phyloP scores from a whole-genome alignment of 305 asterid genomes.

The Fraxinus nigra region DNA sequence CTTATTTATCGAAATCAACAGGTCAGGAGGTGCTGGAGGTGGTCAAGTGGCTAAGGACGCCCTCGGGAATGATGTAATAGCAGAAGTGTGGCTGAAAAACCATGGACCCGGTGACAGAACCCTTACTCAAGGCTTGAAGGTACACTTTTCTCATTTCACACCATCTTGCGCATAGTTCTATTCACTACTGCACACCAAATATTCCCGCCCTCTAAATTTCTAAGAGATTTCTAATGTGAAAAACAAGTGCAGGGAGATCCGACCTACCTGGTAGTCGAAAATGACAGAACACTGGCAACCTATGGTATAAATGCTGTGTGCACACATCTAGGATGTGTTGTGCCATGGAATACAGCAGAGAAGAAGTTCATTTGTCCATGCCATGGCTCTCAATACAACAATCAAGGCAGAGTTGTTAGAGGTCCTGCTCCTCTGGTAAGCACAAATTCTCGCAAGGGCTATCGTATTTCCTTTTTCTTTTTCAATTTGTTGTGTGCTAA shows the following conservation, averaged over 20 bases:
- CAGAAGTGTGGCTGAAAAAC: conserved; percentile 50
- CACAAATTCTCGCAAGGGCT: not conserved
- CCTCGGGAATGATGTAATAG: conserved; percentile 74
- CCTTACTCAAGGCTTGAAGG: conserved; percentile 89
- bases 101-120: conserved; percentile 88
- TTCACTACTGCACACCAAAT: not conserved
- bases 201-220: not conserved
- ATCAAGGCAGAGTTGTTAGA: conserved; percentile 84
- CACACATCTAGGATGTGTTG: conserved; percentile 95
- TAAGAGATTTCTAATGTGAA: not conserved
- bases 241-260: conserved; percentile 79
- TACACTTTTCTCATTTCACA: conserved; percentile 19
- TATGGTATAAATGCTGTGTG: conserved; percentile 89
- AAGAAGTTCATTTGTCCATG: conserved; percentile 95
- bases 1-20: conserved; percentile 26
- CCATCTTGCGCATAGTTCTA: not conserved
- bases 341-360: conserved; percentile 86
- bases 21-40: conserved; percentile 45
- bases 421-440: conserved; percentile 97
- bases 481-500: not conserved
- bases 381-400: conserved; percentile 95
- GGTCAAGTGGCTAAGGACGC: conserved; percentile 86
- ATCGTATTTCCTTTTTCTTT: not conserved
- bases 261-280: conserved; percentile 88
- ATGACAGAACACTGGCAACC: conserved; percentile 76